These are phyloP conservation scores for Naganishia vaughanmartiniae DNA, from an alignment of 768 basidiomycete species.

Conservation along the genomic window DNA sequence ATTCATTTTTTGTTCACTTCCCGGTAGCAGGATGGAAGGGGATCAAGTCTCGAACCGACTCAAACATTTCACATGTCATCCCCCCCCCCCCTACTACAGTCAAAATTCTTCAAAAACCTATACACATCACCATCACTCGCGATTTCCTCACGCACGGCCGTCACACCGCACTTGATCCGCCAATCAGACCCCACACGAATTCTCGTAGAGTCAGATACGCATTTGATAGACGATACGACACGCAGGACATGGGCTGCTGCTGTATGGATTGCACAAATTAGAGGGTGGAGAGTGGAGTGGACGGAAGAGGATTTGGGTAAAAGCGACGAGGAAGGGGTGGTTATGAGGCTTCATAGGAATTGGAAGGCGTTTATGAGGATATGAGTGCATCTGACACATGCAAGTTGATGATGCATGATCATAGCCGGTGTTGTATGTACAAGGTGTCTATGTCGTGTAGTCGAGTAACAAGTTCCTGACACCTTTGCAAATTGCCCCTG, in stretches of 20 bases:
- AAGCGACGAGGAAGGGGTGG: constrained; percentile 56
- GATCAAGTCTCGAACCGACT: constrained; percentile 49
- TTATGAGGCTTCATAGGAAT: constrained; percentile 67
- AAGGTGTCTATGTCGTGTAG: neutral
- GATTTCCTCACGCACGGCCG: constrained; percentile 72
- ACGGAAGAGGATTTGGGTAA: constrained; percentile 47
- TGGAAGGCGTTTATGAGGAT: constrained; percentile 56
- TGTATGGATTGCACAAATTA: constrained; percentile 66
- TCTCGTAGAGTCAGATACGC: constrained; percentile 81
- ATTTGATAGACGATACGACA: constrained; percentile 63
- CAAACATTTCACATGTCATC: constrained; percentile 55
- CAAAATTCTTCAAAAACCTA: constrained; percentile 61
- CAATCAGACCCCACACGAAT: constrained; percentile 66
- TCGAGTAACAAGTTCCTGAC: neutral
- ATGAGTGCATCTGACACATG: neutral
- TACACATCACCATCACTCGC: constrained; percentile 84
- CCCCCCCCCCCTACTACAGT: neutral
- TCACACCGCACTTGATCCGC: constrained; percentile 65
- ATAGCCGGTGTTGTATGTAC: neutral
- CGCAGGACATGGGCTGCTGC: constrained; percentile 75
- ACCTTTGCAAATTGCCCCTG: no score
- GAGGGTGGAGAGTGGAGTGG: constrained; percentile 70
- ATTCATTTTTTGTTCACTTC: constrained; percentile 29
- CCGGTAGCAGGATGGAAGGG: neutral
- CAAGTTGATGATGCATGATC: neutral